Evolutionary conservation across 176 grass and related monocot species (phyloP).

Genomic region (Triticum monococcum): DNA sequence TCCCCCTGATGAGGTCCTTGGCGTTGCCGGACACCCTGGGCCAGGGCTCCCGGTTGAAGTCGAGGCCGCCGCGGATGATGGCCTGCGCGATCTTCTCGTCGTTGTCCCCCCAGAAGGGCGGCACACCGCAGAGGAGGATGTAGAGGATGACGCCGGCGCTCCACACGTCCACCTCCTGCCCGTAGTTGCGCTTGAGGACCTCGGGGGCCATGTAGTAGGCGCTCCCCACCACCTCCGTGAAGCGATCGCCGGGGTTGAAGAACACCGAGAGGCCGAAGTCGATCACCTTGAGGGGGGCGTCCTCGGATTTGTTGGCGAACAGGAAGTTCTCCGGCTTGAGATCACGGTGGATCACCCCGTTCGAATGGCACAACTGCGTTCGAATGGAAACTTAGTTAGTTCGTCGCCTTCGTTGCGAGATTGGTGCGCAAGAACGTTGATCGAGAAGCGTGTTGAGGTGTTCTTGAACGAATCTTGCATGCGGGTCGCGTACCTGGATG

Average conservation of each 20-base stretch:
- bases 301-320: slow-evolving; percentile 63
- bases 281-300: slow-evolving; percentile 76
- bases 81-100: slow-evolving; percentile 88
- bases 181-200: slow-evolving; percentile 67
- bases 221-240: slow-evolving; percentile 86
- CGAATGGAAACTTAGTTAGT: neutral
- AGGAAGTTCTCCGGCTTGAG: slow-evolving; percentile 93
- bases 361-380: slow-evolving; percentile 57
- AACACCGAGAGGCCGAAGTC: slow-evolving; percentile 95
- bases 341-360: slow-evolving; percentile 79
- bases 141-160: slow-evolving; percentile 95
- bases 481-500: slow-evolving; percentile 27
- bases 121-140: slow-evolving; percentile 83
- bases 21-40: slow-evolving; percentile 63
- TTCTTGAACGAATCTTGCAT: too few species aligned
- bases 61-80: slow-evolving; percentile 51
- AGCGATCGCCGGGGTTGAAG: slow-evolving; percentile 68
- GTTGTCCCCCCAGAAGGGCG: slow-evolving; percentile 84
- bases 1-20: slow-evolving; percentile 70
- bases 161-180: slow-evolving; percentile 78
- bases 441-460: too few species aligned
- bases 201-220: slow-evolving; percentile 92
- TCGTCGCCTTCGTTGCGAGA: neutral
- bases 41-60: slow-evolving; percentile 75
- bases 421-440: too few species aligned